Conservation (phyloP, 164 flowering plant genomes). For the Piper longum region DNA sequence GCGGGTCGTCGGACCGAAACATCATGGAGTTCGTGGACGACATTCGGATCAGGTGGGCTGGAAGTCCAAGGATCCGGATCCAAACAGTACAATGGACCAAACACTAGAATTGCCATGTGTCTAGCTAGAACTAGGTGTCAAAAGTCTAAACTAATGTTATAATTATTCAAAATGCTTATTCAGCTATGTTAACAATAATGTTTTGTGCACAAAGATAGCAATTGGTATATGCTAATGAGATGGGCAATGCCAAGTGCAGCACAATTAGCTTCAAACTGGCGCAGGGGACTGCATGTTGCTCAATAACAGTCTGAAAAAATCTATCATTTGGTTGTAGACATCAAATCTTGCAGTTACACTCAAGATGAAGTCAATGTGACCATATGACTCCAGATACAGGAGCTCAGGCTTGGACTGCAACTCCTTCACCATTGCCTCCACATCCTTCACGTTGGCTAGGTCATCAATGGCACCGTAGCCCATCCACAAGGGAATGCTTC, state of each 20-base stretch:
- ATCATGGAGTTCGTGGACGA: conserved; percentile 32
- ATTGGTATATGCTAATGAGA: no score
- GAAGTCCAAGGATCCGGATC: no score
- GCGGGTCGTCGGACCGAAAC: conserved; percentile 59
- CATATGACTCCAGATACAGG: conserved; percentile 66
- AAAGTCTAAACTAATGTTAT: no score
- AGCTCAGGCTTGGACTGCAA: conserved; percentile 49
- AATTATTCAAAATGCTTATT: no score
- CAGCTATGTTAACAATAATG: no score
- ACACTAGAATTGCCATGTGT: no score
- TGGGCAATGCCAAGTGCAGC: neutral
- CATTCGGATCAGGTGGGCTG: neutral
- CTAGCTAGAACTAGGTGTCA: no score
- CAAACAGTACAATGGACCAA: no score
- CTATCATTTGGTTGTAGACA: conserved; percentile 49
- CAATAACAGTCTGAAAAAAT: conserved; percentile 40
- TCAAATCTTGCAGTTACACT: conserved; percentile 53
- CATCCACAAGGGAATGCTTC: conserved; percentile 79
- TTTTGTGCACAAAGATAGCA: no score
- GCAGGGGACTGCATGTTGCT: neutral
- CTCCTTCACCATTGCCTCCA: conserved; percentile 53
- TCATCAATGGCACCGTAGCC: conserved; percentile 82
- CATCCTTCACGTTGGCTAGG: conserved; percentile 55
- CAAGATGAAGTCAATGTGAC: conserved; percentile 72
- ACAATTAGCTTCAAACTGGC: neutral